These are phyloP conservation scores for Inonotus obliquus DNA, from an alignment of 1,284 basidiomycete species.

Conservation along the genomic window DNA sequence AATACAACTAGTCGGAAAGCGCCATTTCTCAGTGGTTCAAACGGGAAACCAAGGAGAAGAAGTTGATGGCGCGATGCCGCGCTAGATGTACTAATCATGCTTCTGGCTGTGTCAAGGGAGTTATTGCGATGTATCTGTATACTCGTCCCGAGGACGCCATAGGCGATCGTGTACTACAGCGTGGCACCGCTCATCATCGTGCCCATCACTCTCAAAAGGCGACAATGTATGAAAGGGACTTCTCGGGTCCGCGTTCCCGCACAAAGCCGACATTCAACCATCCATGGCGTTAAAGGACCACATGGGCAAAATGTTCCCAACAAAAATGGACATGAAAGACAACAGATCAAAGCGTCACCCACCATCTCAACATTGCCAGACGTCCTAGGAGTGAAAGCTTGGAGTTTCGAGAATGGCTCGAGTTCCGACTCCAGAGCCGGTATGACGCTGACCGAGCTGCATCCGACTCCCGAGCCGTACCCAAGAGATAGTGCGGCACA, in stretches of 20 bases:
- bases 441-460: conserved; percentile 14
- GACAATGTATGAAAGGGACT: neutral
- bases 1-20: neutral
- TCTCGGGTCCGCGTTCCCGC: neutral
- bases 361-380: neutral
- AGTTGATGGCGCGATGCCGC: neutral
- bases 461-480: neutral
- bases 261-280: neutral
- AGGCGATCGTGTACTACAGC: neutral
- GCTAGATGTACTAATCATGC: neutral
- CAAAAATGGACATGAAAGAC: neutral
- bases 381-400: conserved; percentile 17
- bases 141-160: neutral
- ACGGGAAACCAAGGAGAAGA: neutral
- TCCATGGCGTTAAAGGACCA: neutral
- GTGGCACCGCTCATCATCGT: neutral
- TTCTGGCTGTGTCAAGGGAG: neutral
- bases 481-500: neutral
- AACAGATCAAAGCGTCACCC: neutral
- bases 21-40: neutral
- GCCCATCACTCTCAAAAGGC: neutral
- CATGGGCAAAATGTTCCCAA: neutral
- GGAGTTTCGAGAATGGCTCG: conserved; percentile 23
- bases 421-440: conserved; percentile 25
- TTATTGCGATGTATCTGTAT: neutral